These are phyloP conservation scores for Plenodomus lindquistii DNA, from an alignment of 2,329 filamentous ascomycete genomes.

Conservation along the genomic window DNA sequence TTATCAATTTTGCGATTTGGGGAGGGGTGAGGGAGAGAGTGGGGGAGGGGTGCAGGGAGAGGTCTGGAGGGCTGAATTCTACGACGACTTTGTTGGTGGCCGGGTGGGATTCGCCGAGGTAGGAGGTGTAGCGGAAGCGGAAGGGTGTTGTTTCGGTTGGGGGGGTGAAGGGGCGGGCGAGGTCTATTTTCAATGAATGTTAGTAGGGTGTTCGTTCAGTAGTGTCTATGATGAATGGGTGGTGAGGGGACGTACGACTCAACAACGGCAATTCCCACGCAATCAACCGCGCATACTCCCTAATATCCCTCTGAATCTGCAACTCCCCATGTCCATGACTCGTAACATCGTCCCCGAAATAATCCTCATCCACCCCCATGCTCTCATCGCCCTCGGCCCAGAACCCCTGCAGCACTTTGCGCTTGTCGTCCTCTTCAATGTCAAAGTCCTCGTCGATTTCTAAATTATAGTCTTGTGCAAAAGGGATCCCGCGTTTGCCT, in stretches of 20 bases:
- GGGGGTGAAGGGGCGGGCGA: slow-evolving; percentile 78
- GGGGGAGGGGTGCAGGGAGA: slow-evolving; percentile 56
- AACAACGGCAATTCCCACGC: slow-evolving; percentile 97
- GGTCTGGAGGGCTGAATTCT: slow-evolving; percentile 77
- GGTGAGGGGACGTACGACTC: slow-evolving; percentile 65
- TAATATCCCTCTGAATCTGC: slow-evolving; percentile 82
- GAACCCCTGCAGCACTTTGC: slow-evolving; percentile 30
- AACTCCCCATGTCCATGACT: slow-evolving; percentile 82
- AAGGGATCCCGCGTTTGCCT: slow-evolving; percentile 24
- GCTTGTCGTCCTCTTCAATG: slow-evolving; percentile 18
- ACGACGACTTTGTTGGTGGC: slow-evolving; percentile 93
- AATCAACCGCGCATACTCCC: slow-evolving; percentile 83
- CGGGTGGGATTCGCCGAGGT: slow-evolving; percentile 92
- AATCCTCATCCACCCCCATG: slow-evolving; percentile 62
- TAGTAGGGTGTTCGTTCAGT: no score
- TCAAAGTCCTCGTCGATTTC: slow-evolving; percentile 33
- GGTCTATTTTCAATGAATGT: slow-evolving; percentile 57
- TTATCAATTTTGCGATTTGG: slow-evolving; percentile 81
- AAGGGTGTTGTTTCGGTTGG: slow-evolving; percentile 72
- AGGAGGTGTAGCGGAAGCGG: slow-evolving; percentile 94
- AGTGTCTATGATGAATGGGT: no score
- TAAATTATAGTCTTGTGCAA: slow-evolving; percentile 17
- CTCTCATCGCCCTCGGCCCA: slow-evolving; percentile 51
- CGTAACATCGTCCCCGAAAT: slow-evolving; percentile 82
- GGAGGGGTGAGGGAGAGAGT: slow-evolving; percentile 67